Evolutionary conservation across 148 eudicot genomes (phyloP).

Genomic region (Fallopia convolvulus): DNA sequence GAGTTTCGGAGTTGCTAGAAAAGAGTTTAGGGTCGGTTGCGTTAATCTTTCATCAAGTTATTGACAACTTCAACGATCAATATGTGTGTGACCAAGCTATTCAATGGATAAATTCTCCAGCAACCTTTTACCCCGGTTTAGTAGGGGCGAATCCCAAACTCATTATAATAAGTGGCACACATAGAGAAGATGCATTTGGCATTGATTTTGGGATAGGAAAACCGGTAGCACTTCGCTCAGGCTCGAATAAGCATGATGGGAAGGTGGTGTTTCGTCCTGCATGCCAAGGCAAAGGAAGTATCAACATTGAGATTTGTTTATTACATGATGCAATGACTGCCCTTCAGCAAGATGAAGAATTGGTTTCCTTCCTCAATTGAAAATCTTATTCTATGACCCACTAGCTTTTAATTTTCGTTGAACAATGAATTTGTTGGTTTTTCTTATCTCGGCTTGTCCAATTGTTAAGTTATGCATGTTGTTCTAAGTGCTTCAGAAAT

Average conservation of each 20-base stretch:
- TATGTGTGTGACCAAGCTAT: neutral
- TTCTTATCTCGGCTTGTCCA: no score
- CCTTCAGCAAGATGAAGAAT: constrained; percentile 43
- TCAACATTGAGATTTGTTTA: constrained; percentile 60
- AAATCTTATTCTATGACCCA: no score
- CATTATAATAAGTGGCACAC: constrained; percentile 23
- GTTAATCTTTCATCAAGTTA: constrained; percentile 23
- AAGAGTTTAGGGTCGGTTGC: constrained; percentile 48
- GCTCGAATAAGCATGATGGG: constrained; percentile 52
- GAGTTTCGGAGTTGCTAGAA: constrained; percentile 35
- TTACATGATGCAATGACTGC: constrained; percentile 39
- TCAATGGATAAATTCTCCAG: constrained; percentile 11
- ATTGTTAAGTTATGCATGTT: no score
- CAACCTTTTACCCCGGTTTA: neutral
- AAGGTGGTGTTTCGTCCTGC: constrained; percentile 57
- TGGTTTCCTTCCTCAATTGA: neutral
- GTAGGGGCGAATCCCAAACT: neutral
- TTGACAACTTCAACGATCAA: constrained; percentile 33
- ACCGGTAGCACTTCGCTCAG: constrained; percentile 43
- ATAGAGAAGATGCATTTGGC: constrained; percentile 55
- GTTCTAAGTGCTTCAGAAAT: no score
- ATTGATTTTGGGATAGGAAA: constrained; percentile 65
- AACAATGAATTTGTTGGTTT: no score
- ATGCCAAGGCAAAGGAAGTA: constrained; percentile 43
- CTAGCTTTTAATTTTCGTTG: no score